Conservation (phyloP, 2,329 filamentous ascomycete genomes). For the Fusarium udum region DNA sequence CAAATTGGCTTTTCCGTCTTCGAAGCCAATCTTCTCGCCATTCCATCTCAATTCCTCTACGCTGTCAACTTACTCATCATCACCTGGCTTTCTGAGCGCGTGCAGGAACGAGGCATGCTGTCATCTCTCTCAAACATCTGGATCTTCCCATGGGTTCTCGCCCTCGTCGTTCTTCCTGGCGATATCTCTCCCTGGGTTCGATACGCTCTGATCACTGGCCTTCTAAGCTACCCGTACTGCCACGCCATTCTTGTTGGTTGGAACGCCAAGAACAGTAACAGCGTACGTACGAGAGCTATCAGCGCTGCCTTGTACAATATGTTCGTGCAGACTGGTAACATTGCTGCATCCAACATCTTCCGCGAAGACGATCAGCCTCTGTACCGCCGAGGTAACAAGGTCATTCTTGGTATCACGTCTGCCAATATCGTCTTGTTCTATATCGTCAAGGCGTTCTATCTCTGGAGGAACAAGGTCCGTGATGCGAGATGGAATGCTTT, state of each 20-base stretch:
- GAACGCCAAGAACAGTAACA: constrained; percentile 69
- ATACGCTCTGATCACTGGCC: constrained; percentile 49
- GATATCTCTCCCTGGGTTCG: constrained; percentile 53
- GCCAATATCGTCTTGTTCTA: constrained; percentile 59
- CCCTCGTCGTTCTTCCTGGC: constrained; percentile 52
- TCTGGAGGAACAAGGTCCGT: constrained; percentile 57
- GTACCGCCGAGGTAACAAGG: constrained; percentile 60
- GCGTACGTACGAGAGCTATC: constrained; percentile 70
- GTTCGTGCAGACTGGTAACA: constrained; percentile 56
- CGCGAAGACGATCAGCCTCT: constrained; percentile 63
- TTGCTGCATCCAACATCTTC: constrained; percentile 55
- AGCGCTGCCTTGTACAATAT: constrained; percentile 70
- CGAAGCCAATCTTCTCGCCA: constrained; percentile 56
- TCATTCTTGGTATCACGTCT: constrained; percentile 58
- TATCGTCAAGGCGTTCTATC: constrained; percentile 57
- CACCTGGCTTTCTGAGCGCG: constrained; percentile 55
- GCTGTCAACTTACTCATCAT: constrained; percentile 58
- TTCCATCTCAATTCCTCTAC: constrained; percentile 56
- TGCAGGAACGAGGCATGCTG: constrained; percentile 56
- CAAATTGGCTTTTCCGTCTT: constrained; percentile 57
- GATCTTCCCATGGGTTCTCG: constrained; percentile 60
- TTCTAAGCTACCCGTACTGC: constrained; percentile 60
- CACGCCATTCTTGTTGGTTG: constrained; percentile 62
- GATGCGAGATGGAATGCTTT: constrained; percentile 56
- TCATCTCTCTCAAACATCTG: constrained; percentile 59